Evolutionary conservation across 805 yeast species (phyloP).

Genomic region (Yamadazyma takamatsuzukensis): DNA sequence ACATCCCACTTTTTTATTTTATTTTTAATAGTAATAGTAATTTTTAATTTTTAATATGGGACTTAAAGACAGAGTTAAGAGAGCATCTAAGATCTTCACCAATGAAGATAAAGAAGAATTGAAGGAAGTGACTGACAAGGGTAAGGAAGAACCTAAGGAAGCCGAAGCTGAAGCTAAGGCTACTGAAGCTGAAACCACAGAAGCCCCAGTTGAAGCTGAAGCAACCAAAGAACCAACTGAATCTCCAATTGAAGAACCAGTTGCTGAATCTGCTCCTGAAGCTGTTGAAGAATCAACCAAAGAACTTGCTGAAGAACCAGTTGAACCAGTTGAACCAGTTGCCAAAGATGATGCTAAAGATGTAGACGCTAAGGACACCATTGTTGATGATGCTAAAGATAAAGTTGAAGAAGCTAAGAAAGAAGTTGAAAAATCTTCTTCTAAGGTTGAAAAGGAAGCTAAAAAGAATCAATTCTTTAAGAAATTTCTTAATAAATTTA

Average conservation of each 20-base stretch:
- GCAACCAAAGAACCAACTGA: constrained; percentile 9
- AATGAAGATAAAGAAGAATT: constrained; percentile 23
- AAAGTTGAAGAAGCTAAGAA: constrained; percentile 25
- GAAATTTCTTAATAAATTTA: constrained; percentile 34
- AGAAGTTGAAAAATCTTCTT: constrained; percentile 23
- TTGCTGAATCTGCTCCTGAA: constrained; percentile 7
- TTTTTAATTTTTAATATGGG: constrained; percentile 21
- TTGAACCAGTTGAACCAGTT: constrained; percentile 5
- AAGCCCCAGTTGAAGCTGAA: constrained; percentile 7
- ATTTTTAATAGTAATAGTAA: no score
- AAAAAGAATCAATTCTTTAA: constrained; percentile 37
- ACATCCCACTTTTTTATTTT: neutral
- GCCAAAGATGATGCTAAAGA: constrained; percentile 3
- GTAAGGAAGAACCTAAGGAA: constrained; percentile 3
- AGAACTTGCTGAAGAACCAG: constrained; percentile 9
- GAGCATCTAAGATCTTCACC: constrained; percentile 34
- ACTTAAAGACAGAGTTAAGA: constrained; percentile 35
- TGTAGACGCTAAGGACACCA: constrained; percentile 5
- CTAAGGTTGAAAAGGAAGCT: constrained; percentile 27
- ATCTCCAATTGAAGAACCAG: constrained; percentile 7
- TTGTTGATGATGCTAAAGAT: constrained; percentile 9
- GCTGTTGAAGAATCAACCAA: constrained; percentile 10
- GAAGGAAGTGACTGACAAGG: constrained; percentile 1
- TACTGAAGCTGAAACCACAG: constrained; percentile 6
- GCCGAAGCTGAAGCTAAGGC: constrained; percentile 7